Percentiles rank a stretch among this genome's conserved stretches.
Conservation (phyloP, 202 grass and related monocot genomes). For the Zoysia matrella region DNA sequence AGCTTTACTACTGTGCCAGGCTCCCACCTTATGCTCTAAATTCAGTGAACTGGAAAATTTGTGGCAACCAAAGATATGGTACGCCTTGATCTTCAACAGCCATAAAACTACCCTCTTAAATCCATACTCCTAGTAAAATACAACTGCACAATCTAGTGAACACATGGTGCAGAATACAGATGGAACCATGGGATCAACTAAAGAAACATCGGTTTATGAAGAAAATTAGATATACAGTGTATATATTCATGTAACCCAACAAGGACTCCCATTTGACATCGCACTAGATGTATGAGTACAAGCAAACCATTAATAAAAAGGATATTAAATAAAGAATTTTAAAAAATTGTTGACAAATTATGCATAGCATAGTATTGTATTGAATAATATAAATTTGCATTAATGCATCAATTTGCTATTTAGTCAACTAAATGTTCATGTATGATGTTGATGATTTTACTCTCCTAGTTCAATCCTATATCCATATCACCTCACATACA, state of each 20-base stretch:
- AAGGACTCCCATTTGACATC: constrained; percentile 17
- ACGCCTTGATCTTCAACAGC: not conserved
- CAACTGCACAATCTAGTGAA: constrained; percentile 4
- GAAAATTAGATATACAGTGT: not conserved
- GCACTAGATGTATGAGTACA: constrained; percentile 13
- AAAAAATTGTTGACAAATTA: constrained; percentile 5
- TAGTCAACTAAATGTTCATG: not conserved
- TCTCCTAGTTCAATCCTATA: constrained; percentile 6
- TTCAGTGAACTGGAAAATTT: not conserved
- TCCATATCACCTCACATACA: not conserved
- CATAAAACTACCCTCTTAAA: constrained; percentile 12
- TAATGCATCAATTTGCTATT: constrained; percentile 21
- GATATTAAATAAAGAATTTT: not conserved
- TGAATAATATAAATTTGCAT: not conserved
- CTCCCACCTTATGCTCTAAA: not conserved
- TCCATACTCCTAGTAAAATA: constrained; percentile 17
- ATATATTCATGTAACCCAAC: constrained; percentile 3
- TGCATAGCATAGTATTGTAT: not conserved
- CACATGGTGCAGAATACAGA: not conserved
- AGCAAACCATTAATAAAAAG: not conserved
- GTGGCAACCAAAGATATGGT: constrained; percentile 1
- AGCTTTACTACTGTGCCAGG: too few relatives aligned
- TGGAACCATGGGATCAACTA: constrained; percentile 4
- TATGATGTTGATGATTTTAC: not conserved
- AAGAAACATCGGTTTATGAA: constrained; percentile 1